phyloP scores from a whole-genome alignment of 495 filamentous ascomycete genomes.

The Penicillium coprophilum region DNA sequence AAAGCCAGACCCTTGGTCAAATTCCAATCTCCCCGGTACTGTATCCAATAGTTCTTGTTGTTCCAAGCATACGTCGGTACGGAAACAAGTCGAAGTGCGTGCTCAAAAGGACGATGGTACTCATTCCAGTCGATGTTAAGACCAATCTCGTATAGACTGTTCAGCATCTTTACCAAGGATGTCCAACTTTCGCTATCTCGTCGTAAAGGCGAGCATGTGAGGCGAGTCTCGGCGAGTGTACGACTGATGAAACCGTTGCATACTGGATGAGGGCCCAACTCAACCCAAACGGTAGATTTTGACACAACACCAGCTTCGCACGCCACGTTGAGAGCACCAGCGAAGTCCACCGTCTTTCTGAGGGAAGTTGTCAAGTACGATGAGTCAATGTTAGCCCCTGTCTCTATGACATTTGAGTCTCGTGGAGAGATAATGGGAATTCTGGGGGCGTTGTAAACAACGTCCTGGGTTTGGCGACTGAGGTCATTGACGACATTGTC shows the following conservation, averaged over 20 bases:
- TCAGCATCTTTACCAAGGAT: slow-evolving; percentile 53
- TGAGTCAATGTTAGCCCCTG: not conserved
- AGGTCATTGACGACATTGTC: not conserved
- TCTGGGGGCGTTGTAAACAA: not conserved
- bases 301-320: slow-evolving; percentile 19
- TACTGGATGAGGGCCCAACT: slow-evolving; percentile 41
- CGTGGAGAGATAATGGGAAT: not conserved
- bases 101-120: slow-evolving; percentile 60
- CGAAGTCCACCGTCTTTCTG: slow-evolving; percentile 29
- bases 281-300: slow-evolving; percentile 32
- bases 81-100: slow-evolving; percentile 52
- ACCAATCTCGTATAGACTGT: slow-evolving; percentile 56
- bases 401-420: not conserved
- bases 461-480: not conserved
- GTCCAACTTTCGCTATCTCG: slow-evolving; percentile 49
- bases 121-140: slow-evolving; percentile 65
- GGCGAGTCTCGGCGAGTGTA: slow-evolving; percentile 25
- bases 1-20: slow-evolving; percentile 33
- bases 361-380: not conserved
- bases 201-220: slow-evolving; percentile 47
- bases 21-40: slow-evolving; percentile 34
- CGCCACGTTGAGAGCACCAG: slow-evolving; percentile 23
- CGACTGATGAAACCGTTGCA: slow-evolving; percentile 28
- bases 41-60: slow-evolving; percentile 40
- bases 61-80: slow-evolving; percentile 60